Percentiles rank a stretch among this genome's conserved stretches.
Evolutionary conservation across 306 rosid species (phyloP).

Genomic region (Cicer arietinum): DNA sequence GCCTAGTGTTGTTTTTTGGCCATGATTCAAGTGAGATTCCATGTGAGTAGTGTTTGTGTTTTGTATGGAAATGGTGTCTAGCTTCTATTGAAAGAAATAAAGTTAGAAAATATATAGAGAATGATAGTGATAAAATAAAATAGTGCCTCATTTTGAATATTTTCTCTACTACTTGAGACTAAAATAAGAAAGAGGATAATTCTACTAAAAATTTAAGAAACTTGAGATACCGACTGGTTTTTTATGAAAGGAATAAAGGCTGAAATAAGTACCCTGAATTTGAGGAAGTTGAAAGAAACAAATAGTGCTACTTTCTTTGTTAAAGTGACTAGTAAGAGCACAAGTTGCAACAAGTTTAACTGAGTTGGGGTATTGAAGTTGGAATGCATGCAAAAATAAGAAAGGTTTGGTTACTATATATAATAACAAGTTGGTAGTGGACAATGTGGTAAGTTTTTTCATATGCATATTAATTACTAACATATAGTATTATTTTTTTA

Average conservation of each 20-base stretch:
- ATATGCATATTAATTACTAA: no score
- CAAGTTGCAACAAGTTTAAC: conserved; percentile 44
- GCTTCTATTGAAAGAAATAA: no score
- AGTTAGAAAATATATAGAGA: conserved; percentile 49
- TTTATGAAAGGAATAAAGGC: conserved; percentile 41
- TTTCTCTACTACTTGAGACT: conserved; percentile 13
- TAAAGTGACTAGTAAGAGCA: conserved; percentile 31
- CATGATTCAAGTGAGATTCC: conserved; percentile 90
- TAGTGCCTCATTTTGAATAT: conserved; percentile 52
- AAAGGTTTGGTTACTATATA: conserved; percentile 51
- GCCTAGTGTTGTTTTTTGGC: conserved; percentile 69
- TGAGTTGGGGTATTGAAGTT: conserved; percentile 42
- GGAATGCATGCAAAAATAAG: conserved; percentile 56
- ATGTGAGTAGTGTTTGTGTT: no score
- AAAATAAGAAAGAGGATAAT: background rate
- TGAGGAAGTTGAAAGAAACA: conserved; percentile 46
- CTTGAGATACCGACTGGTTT: conserved; percentile 24
- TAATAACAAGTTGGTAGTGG: conserved; percentile 45
- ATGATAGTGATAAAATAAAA: conserved; percentile 35
- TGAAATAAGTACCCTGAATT: conserved; percentile 35
- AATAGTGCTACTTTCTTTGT: conserved; percentile 3
- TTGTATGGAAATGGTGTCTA: no score
- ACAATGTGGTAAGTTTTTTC: no score
- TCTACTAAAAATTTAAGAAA: conserved; percentile 26
- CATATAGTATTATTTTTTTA: no score